Evolutionary conservation across 1,284 basidiomycete species (phyloP), one percentile per base, ranked within the genome.

Genomic region (Apiotrichum gamsii): DNA sequence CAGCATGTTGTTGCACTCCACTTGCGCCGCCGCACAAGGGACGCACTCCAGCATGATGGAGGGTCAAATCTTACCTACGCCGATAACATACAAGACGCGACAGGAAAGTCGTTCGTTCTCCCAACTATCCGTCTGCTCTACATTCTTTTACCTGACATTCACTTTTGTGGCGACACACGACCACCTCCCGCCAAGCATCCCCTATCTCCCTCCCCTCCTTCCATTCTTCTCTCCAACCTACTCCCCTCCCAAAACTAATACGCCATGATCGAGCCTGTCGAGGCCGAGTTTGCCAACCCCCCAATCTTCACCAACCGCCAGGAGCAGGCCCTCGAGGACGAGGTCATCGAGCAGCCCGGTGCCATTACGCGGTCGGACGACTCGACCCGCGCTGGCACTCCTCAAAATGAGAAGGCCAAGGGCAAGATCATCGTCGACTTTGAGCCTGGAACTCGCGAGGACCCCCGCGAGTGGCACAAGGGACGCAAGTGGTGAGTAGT

Each of bases 211-310:
- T 32, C 19, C n/a, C 14, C 44, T 24, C 20, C 18, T 33, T 5
- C 42, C 21, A 21, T 31, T 21, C 31, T n/a, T 20, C 9, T 16
- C 14, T 34, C 6, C 4, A n/a, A 34, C 21, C 9, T 23, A 23
- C 28, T 16, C 21, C 43, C 5, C 19, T 13, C 8, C 24, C 5
- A n/a, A 19, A n/a, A 19, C 33, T 8, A 18, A 3, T 19, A 18
- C 29, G 31, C 29, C n/a, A 61, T 61, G 61, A 46, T 59, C 39
- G 60, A 65, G 43, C 65, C 65, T 5, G 51, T 65, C 35, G 65
- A 65, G 57, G 64, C 62, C 20, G 64, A 66, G 39, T 47, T 66
- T 34, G 62, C 64, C 35, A 36, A 46, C 15, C 65, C 65, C 13
- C 65, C 65, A 4, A 60, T 66, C 44, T 63, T 56, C 48, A 56